Conservation (phyloP, 2,329 filamentous ascomycete genomes). For the Myriosclerotinia scirpicola region DNA sequence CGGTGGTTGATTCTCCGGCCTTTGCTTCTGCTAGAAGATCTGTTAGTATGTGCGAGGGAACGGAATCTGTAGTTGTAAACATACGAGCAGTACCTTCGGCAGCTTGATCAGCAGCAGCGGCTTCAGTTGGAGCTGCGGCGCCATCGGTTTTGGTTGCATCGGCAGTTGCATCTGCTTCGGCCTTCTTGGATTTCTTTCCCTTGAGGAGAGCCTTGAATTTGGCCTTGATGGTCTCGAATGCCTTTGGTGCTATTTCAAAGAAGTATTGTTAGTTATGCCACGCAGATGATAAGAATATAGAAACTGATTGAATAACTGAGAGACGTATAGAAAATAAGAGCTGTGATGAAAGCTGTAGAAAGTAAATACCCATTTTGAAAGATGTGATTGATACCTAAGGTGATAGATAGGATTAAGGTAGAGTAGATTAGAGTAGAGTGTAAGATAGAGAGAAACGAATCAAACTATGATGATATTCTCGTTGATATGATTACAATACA, state of each 20-base stretch:
- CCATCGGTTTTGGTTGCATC: slow-evolving; percentile 28
- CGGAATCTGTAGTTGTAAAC: neutral
- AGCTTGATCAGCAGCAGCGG: slow-evolving; percentile 27
- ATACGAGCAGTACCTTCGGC: slow-evolving; percentile 26
- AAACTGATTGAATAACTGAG: neutral
- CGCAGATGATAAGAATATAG: neutral
- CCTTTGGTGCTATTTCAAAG: slow-evolving; percentile 37
- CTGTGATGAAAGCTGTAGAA: neutral
- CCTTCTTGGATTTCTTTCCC: slow-evolving; percentile 37
- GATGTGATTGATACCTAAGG: slow-evolving; percentile 1
- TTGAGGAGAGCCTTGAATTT: slow-evolving; percentile 39
- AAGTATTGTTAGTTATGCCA: slow-evolving; percentile 2
- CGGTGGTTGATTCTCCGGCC: slow-evolving; percentile 26
- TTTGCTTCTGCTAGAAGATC: slow-evolving; percentile 27
- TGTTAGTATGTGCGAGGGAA: slow-evolving; percentile 22
- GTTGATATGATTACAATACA: neutral
- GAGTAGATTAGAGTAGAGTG: neutral
- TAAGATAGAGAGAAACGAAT: neutral
- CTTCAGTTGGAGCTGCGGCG: slow-evolving; percentile 23
- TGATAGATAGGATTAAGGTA: slow-evolving; percentile 13
- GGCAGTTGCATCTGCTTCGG: slow-evolving; percentile 21
- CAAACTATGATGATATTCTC: neutral
- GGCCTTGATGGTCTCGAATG: slow-evolving; percentile 36
- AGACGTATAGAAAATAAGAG: neutral
- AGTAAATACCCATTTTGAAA: slow-evolving; percentile 23